Conservation (phyloP, 441 rosid species). For the Populus hybrid region DNA sequence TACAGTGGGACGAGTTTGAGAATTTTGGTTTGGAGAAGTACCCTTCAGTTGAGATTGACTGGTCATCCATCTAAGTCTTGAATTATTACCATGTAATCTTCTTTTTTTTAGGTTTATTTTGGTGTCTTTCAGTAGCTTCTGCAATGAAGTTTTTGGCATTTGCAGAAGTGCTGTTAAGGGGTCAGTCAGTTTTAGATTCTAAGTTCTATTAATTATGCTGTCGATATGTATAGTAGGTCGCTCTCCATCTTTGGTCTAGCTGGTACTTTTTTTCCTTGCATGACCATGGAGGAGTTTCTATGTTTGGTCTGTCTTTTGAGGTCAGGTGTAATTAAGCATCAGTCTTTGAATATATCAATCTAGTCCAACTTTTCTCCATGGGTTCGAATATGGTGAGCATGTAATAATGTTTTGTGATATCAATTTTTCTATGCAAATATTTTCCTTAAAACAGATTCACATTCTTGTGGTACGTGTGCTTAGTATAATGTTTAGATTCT, state of each 20-base stretch:
- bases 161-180: constrained; percentile 33
- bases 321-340: constrained; percentile 15
- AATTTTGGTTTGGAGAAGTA: constrained; percentile 53
- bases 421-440: not conserved
- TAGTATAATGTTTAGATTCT: not conserved
- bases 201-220: not conserved
- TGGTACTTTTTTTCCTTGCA: constrained; percentile 40
- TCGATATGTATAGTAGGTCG: not conserved
- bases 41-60: constrained; percentile 84
- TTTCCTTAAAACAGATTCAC: not conserved
- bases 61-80: constrained; percentile 55
- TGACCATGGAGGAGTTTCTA: constrained; percentile 26
- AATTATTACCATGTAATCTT: constrained; percentile 5
- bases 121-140: constrained; percentile 32
- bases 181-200: not conserved
- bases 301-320: constrained; percentile 12
- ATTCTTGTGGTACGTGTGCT: not conserved
- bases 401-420: not conserved
- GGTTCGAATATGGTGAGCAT: not conserved
- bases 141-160: constrained; percentile 57
- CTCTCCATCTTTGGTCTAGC: constrained; percentile 31
- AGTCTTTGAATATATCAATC: constrained; percentile 15
- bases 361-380: not conserved
- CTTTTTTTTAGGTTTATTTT: not conserved
- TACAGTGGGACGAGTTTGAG: constrained; percentile 40